phyloP scores from a whole-genome alignment of 768 basidiomycete genomes.

The Amanita phalloides region DNA sequence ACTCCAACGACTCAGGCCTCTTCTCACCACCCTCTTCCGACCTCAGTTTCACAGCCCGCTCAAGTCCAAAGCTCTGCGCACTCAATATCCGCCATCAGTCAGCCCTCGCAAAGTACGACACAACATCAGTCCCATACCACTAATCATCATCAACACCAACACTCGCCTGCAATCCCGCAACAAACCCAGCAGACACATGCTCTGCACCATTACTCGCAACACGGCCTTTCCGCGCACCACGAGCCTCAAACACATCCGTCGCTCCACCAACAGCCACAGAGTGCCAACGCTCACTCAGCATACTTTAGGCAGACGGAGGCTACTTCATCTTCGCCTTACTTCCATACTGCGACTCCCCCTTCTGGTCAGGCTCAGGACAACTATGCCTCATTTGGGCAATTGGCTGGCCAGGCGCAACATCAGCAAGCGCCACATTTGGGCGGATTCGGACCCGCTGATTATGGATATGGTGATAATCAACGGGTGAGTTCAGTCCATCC shows the following conservation, averaged over 20 bases:
- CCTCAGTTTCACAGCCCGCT: conserved; percentile 29
- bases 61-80: conserved; percentile 19
- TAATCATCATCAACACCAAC: conserved; percentile 27
- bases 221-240: conserved; percentile 54
- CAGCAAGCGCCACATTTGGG: conserved; percentile 45
- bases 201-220: conserved; percentile 51
- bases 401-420: conserved; percentile 42
- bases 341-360: conserved; percentile 72
- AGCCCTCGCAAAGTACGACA: conserved; percentile 27
- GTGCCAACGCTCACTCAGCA: conserved; percentile 32
- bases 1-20: conserved; percentile 15
- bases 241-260: conserved; percentile 41
- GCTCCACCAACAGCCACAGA: conserved; percentile 32
- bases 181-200: conserved; percentile 32
- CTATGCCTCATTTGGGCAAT: conserved; percentile 61
- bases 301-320: conserved; percentile 66
- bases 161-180: conserved; percentile 27
- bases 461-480: conserved; percentile 57
- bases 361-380: conserved; percentile 51
- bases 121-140: conserved; percentile 24
- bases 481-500: conserved; percentile 33
- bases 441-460: conserved; percentile 55
- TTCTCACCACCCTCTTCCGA: conserved; percentile 22
- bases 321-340: conserved; percentile 41
- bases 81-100: conserved; percentile 21